A percentile compares a stretch with the other conserved stretches of the same genome.
phyloP scores from a whole-genome alignment of 1,139 yeast genomes.

The Magnusiomyces tetraspermus region DNA sequence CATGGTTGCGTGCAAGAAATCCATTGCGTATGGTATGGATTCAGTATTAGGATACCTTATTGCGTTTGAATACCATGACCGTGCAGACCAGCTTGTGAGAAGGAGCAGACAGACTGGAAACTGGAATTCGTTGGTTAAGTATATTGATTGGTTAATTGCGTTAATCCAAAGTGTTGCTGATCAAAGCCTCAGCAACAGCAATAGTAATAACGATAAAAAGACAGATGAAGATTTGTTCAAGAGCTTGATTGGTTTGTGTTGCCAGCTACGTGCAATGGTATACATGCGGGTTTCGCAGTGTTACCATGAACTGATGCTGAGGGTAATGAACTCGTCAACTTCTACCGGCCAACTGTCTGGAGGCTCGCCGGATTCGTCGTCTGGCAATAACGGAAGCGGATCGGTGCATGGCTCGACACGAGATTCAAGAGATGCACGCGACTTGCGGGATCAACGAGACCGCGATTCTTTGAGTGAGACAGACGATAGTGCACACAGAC shows the following conservation, averaged over 20 bases:
- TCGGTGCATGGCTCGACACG: neutral
- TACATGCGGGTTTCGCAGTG: conserved; percentile 26
- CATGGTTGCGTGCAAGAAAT: conserved; percentile 16
- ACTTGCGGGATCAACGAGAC: neutral
- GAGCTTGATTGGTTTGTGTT: conserved; percentile 29
- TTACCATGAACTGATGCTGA: conserved; percentile 11
- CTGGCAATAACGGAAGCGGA: neutral
- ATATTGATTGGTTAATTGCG: conserved; percentile 24
- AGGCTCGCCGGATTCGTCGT: neutral
- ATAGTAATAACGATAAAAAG: conserved; percentile 1
- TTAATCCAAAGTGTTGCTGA: neutral
- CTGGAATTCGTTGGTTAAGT: conserved; percentile 34
- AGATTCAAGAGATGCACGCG: neutral
- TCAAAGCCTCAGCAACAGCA: conserved; percentile 5
- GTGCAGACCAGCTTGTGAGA: conserved; percentile 24
- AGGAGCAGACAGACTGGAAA: conserved; percentile 26
- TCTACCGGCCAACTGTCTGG: neutral
- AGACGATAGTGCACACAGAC: conserved; percentile 6
- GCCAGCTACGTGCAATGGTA: conserved; percentile 32
- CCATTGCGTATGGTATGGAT: conserved; percentile 30
- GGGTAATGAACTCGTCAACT: neutral
- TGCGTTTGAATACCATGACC: conserved; percentile 36
- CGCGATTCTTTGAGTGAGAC: neutral
- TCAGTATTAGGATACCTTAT: conserved; percentile 33
- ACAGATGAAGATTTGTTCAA: neutral